Evolutionary conservation across 176 grass and related monocot genomes (phyloP).

Genomic region (Avena insularis): DNA sequence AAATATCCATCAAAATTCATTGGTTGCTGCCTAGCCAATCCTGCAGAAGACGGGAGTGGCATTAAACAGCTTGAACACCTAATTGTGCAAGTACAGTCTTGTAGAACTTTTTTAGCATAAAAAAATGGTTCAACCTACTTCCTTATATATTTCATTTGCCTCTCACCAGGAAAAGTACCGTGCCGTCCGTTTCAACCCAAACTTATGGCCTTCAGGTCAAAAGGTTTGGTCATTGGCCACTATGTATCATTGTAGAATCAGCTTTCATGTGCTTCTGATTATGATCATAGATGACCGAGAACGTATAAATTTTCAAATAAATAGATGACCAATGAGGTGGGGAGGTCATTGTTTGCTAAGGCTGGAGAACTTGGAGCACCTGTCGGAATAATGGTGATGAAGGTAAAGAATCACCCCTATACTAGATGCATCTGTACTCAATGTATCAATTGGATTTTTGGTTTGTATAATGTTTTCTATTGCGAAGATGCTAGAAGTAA

Average conservation of each 20-base stretch:
- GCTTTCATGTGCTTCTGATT: background rate
- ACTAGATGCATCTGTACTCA: constrained; percentile 2
- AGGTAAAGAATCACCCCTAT: constrained; percentile 53
- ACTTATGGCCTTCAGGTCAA: constrained; percentile 87
- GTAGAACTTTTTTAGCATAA: constrained; percentile 17
- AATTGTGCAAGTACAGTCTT: constrained; percentile 62
- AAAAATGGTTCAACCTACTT: background rate
- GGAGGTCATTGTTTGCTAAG: constrained; percentile 82
- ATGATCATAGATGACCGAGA: constrained; percentile 33
- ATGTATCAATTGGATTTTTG: background rate
- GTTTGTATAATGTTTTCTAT: background rate
- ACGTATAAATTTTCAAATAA: constrained; percentile 22
- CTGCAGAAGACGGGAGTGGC: constrained; percentile 76
- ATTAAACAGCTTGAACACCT: constrained; percentile 82
- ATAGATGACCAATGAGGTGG: constrained; percentile 87
- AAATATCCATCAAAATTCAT: constrained; percentile 86
- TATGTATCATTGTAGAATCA: background rate
- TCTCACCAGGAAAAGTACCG: constrained; percentile 72
- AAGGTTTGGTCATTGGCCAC: constrained; percentile 60
- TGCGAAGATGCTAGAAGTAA: background rate
- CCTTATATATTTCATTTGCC: constrained; percentile 21
- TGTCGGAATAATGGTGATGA: constrained; percentile 81
- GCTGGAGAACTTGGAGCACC: constrained; percentile 87
- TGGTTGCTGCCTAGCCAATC: constrained; percentile 91
- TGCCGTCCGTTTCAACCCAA: constrained; percentile 87